Evolutionary conservation across 306 rosid species (phyloP).

Genomic region (Sphenostylis stenocarpa): DNA sequence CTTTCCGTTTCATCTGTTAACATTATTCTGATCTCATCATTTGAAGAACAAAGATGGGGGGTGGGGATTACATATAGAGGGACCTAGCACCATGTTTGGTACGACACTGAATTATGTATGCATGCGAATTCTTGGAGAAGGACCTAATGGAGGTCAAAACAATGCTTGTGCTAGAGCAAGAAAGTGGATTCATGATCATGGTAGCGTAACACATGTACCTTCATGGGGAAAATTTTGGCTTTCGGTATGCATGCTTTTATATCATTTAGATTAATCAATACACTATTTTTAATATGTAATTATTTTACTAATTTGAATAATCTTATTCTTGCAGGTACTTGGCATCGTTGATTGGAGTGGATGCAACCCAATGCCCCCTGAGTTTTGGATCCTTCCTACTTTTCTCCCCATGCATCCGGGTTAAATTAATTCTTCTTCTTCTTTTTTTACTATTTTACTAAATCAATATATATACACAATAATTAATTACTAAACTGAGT

Average conservation of each 20-base stretch:
- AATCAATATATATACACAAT: too few relatives aligned
- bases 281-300: too few relatives aligned
- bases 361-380: slow-evolving; percentile 70
- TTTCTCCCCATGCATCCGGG: slow-evolving; percentile 65
- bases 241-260: slow-evolving; percentile 34
- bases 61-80: not conserved
- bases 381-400: slow-evolving; percentile 69
- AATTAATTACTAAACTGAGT: not conserved
- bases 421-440: not conserved
- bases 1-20: too few relatives aligned
- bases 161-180: slow-evolving; percentile 57
- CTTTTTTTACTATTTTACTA: too few relatives aligned
- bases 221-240: slow-evolving; percentile 85
- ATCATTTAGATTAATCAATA: too few relatives aligned
- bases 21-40: too few relatives aligned
- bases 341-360: slow-evolving; percentile 64
- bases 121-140: slow-evolving; percentile 14
- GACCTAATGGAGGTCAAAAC: slow-evolving; percentile 6
- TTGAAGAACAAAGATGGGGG: slow-evolving; percentile 63
- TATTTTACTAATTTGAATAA: not conserved
- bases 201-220: slow-evolving; percentile 47
- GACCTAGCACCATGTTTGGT: not conserved
- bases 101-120: not conserved
- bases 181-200: slow-evolving; percentile 70
- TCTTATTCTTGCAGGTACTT: slow-evolving; percentile 35